phyloP scores from a whole-genome alignment of 1,284 basidiomycete genomes.

The Peniophora sp. region DNA sequence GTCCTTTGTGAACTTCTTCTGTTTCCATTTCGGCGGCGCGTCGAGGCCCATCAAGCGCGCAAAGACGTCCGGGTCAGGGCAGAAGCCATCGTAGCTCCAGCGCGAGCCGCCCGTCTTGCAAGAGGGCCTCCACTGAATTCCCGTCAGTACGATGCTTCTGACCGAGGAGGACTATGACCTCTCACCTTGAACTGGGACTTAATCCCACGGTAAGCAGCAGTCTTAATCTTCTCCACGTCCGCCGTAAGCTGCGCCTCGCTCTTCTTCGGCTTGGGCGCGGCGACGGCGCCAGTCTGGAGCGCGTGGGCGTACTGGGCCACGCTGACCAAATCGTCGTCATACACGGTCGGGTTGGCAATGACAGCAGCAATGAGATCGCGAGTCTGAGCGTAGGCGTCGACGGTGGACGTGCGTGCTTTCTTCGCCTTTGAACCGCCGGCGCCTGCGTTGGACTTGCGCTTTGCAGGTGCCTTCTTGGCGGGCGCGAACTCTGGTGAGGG shows the following conservation, averaged over 20 bases:
- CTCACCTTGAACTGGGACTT: constrained; percentile 45
- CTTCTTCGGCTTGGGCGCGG: constrained; percentile 26
- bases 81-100: constrained; percentile 49
- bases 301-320: constrained; percentile 36
- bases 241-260: constrained; percentile 30
- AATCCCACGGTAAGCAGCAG: constrained; percentile 41
- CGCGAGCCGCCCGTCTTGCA: constrained; percentile 43
- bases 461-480: constrained; percentile 12
- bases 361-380: constrained; percentile 25
- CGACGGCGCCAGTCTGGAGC: constrained; percentile 7
- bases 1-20: constrained; percentile 37
- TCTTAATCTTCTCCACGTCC: constrained; percentile 38
- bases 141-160: background rate
- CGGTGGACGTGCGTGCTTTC: constrained; percentile 26
- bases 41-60: constrained; percentile 35
- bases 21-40: constrained; percentile 43
- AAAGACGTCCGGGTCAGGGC: constrained; percentile 43
- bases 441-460: constrained; percentile 28
- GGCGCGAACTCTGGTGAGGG: background rate
- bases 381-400: constrained; percentile 10
- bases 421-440: constrained; percentile 17
- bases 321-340: constrained; percentile 27
- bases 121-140: constrained; percentile 39
- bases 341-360: constrained; percentile 26
- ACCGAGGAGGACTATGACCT: constrained; percentile 6